These are phyloP conservation scores for Nadsonia fulvescens DNA, from an alignment of 805 yeast species.

Conservation along the genomic window DNA sequence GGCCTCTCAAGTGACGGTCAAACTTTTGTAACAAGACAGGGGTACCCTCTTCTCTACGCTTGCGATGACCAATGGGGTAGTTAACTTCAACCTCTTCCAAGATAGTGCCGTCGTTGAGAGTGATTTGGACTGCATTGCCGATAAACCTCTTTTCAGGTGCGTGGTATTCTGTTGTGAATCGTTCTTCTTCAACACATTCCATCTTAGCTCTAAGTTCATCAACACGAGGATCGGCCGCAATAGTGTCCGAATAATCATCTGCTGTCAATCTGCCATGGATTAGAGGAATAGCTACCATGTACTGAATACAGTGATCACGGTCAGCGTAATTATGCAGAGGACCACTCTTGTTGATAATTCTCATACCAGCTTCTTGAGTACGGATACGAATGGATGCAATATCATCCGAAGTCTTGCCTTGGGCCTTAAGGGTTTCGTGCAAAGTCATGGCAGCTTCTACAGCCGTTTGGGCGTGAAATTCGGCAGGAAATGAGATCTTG, in stretches of 20 bases:
- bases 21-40: conserved; percentile 35
- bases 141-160: conserved; percentile 39
- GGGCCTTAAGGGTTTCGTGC: conserved; percentile 19
- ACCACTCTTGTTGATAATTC: conserved; percentile 42
- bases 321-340: conserved; percentile 47
- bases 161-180: conserved; percentile 34
- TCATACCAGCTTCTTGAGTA: conserved; percentile 44
- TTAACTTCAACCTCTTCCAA: conserved; percentile 35
- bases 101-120: conserved; percentile 34
- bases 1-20: conserved; percentile 30
- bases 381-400: conserved; percentile 31
- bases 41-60: conserved; percentile 40
- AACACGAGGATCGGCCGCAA: conserved; percentile 34
- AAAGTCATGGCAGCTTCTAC: conserved; percentile 38
- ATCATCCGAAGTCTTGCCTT: conserved; percentile 30
- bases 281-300: conserved; percentile 42
- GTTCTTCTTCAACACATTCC: conserved; percentile 31
- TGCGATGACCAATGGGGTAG: conserved; percentile 41
- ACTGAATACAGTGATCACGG: conserved; percentile 47
- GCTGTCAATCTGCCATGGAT: conserved; percentile 39
- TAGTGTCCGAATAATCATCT: conserved; percentile 33
- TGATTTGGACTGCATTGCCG: conserved; percentile 34
- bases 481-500: conserved; percentile 48
- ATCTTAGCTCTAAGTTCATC: conserved; percentile 36
- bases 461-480: conserved; percentile 49